phyloP scores from a whole-genome alignment of 148 eudicot species.

The Beta vulgaris region DNA sequence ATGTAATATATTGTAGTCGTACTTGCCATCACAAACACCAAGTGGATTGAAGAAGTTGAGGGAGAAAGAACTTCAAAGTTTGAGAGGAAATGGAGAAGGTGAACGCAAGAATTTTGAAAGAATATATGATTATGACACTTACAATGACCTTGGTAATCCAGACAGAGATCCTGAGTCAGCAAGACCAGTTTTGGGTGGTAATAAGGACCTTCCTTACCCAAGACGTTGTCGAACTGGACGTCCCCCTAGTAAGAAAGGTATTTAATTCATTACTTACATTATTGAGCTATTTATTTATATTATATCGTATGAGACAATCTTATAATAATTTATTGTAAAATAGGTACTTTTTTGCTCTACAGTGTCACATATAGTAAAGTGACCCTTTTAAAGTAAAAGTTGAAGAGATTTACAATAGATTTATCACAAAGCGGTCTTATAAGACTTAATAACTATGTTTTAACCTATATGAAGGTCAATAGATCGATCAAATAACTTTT shows the following conservation, averaged over 20 bases:
- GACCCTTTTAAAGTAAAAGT: too few species aligned
- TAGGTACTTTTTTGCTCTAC: too few species aligned
- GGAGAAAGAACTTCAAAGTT: slow-evolving; percentile 36
- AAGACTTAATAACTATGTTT: too few species aligned
- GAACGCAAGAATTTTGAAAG: slow-evolving; percentile 39
- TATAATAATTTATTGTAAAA: too few species aligned
- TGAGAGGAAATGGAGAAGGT: slow-evolving; percentile 47
- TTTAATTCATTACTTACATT: not conserved
- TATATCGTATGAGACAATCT: too few species aligned
- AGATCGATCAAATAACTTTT: too few species aligned
- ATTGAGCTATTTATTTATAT: too few species aligned
- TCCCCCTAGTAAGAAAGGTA: slow-evolving; percentile 39
- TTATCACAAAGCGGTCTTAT: too few species aligned
- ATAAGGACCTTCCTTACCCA: slow-evolving; percentile 52
- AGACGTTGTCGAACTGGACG: slow-evolving; percentile 68
- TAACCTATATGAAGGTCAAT: too few species aligned
- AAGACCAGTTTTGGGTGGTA: slow-evolving; percentile 57
- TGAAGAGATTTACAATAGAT: too few species aligned
- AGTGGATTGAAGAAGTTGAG: slow-evolving; percentile 32
- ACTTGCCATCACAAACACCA: slow-evolving; percentile 52
- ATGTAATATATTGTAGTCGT: slow-evolving; percentile 29
- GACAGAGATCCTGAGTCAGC: slow-evolving; percentile 25
- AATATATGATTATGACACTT: slow-evolving; percentile 52
- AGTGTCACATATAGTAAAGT: too few species aligned
- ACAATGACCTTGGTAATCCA: slow-evolving; percentile 55